These are phyloP conservation scores for Russula ochroleuca DNA, from an alignment of 768 basidiomycete genomes.

Conservation along the genomic window DNA sequence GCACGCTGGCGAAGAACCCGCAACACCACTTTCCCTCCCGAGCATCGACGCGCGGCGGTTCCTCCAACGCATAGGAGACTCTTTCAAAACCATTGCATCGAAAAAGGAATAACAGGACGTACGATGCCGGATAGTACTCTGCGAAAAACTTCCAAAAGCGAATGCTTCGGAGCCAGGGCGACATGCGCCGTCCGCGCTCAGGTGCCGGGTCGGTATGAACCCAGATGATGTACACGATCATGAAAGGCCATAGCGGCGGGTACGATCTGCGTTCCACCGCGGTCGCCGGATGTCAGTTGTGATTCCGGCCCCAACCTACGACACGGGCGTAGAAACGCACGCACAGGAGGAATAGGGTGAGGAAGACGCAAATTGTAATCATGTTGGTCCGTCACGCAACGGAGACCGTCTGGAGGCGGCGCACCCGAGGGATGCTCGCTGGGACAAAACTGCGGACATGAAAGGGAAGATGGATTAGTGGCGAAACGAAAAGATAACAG, in stretches of 20 bases:
- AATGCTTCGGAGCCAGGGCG: slow-evolving; percentile 65
- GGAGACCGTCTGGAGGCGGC: slow-evolving; percentile 82
- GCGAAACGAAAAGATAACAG: no score
- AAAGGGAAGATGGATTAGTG: not conserved
- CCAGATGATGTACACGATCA: slow-evolving; percentile 79
- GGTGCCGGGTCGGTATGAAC: slow-evolving; percentile 72
- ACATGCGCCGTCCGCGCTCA: slow-evolving; percentile 64
- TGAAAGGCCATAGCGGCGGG: slow-evolving; percentile 82
- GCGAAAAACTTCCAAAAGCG: slow-evolving; percentile 88
- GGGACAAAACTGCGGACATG: slow-evolving; percentile 66
- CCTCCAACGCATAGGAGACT: slow-evolving; percentile 86
- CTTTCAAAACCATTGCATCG: slow-evolving; percentile 90
- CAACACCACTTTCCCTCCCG: slow-evolving; percentile 67
- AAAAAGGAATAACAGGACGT: no score
- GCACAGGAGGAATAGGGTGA: slow-evolving; percentile 81
- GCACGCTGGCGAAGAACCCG: slow-evolving; percentile 85
- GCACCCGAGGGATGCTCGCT: slow-evolving; percentile 75
- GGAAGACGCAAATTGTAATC: slow-evolving; percentile 58
- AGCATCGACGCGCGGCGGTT: slow-evolving; percentile 72
- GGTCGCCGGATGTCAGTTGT: not conserved
- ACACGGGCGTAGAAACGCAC: slow-evolving; percentile 33
- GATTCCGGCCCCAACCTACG: not conserved
- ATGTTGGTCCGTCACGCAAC: slow-evolving; percentile 87
- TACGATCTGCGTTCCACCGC: slow-evolving; percentile 56
- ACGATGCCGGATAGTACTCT: slow-evolving; percentile 88